These are phyloP conservation scores for Endocalyx cinctus DNA, from an alignment of 2,329 filamentous ascomycete species.

Conservation along the genomic window DNA sequence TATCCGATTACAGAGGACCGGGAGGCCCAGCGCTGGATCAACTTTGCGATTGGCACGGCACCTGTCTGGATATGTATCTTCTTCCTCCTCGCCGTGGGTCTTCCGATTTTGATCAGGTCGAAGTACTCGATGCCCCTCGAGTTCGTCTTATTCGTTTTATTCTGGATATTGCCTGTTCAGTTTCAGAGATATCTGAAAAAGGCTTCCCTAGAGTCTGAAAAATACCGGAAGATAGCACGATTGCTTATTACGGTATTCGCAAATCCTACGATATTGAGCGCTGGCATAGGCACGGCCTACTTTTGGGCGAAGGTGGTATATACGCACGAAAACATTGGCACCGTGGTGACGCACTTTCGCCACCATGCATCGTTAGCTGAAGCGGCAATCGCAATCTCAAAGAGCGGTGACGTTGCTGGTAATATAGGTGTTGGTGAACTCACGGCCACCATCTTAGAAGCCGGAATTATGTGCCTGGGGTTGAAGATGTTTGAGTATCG, in stretches of 20 bases:
- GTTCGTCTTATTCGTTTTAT: slow-evolving; percentile 18
- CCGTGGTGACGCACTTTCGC: slow-evolving; percentile 18
- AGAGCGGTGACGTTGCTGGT: slow-evolving; percentile 7
- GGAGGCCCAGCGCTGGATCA: slow-evolving; percentile 7
- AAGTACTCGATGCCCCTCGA: slow-evolving; percentile 23
- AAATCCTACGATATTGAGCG: slow-evolving; percentile 25
- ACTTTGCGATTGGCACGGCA: slow-evolving; percentile 17
- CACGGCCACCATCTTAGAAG: slow-evolving; percentile 22
- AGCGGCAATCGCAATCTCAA: slow-evolving; percentile 13
- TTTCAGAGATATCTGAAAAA: slow-evolving; percentile 20
- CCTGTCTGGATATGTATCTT: slow-evolving; percentile 24
- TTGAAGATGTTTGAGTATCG: slow-evolving; percentile 32
- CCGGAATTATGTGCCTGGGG: slow-evolving; percentile 26
- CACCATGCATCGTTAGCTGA: slow-evolving; percentile 19
- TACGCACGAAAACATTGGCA: slow-evolving; percentile 14
- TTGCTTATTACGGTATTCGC: slow-evolving; percentile 21
- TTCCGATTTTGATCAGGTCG: slow-evolving; percentile 21
- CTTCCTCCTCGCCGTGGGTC: slow-evolving; percentile 18
- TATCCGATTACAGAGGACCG: slow-evolving; percentile 1
- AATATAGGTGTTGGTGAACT: slow-evolving; percentile 27
- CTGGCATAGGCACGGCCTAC: slow-evolving; percentile 22
- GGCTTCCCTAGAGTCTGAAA: slow-evolving; percentile 14
- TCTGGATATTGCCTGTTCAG: slow-evolving; percentile 24
- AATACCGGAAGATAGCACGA: too few species aligned
- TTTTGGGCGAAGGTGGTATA: slow-evolving; percentile 23